These are phyloP conservation scores for Olyra latifolia DNA, from an alignment of 176 grass and related monocot genomes.

Conservation along the genomic window DNA sequence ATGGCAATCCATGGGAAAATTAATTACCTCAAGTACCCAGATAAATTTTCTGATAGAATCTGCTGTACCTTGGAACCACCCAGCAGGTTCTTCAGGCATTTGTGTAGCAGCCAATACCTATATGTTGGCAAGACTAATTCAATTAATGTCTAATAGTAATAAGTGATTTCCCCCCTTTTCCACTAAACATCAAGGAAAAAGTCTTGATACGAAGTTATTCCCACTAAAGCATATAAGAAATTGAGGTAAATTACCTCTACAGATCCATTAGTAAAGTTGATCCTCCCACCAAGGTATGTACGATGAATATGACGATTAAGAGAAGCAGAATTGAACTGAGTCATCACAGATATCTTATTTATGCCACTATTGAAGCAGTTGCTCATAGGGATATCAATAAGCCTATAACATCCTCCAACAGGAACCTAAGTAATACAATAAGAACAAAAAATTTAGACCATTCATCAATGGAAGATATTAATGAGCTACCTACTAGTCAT, in stretches of 20 bases:
- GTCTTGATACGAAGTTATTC: not conserved
- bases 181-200: not conserved
- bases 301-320: slow-evolving; percentile 72
- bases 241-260: slow-evolving; percentile 57
- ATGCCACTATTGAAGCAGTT: slow-evolving; percentile 87
- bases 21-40: slow-evolving; percentile 76
- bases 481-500: not conserved
- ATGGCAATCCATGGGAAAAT: not conserved
- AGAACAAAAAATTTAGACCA: slow-evolving; percentile 16
- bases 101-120: slow-evolving; percentile 81
- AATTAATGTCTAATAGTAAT: not conserved
- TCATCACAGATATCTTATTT: slow-evolving; percentile 87
- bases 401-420: slow-evolving; percentile 74
- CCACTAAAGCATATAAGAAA: slow-evolving; percentile 4
- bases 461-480: not conserved
- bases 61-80: slow-evolving; percentile 82
- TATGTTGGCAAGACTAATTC: not conserved
- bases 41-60: slow-evolving; percentile 80
- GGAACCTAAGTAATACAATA: slow-evolving; percentile 62
- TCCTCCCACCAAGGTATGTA: slow-evolving; percentile 59
- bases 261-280: slow-evolving; percentile 68
- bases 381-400: slow-evolving; percentile 85
- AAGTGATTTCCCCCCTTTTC: not conserved
- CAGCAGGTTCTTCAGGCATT: slow-evolving; percentile 60
- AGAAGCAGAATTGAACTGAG: slow-evolving; percentile 76